Conservation (phyloP, 164 flowering plant genomes). For the Chimonanthus praecox region DNA sequence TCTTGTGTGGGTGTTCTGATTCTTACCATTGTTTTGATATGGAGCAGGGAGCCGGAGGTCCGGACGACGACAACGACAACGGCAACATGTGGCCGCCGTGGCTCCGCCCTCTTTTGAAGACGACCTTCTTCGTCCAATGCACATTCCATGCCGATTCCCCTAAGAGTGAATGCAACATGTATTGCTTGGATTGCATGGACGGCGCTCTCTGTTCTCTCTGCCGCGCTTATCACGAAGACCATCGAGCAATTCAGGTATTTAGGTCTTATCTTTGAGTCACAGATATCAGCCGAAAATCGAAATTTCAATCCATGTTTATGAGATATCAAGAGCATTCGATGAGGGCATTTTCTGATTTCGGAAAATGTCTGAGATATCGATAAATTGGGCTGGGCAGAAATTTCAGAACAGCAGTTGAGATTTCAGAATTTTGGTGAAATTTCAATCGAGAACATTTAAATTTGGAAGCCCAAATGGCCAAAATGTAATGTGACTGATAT, state of each 20-base stretch:
- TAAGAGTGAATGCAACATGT: slow-evolving; percentile 95
- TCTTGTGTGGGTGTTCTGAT: not conserved
- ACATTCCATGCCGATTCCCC: slow-evolving; percentile 69
- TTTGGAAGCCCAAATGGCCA: too few relatives aligned
- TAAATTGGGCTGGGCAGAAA: not conserved
- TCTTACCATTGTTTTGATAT: not conserved
- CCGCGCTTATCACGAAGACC: slow-evolving; percentile 60
- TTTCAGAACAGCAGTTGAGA: too few relatives aligned
- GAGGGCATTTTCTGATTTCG: not conserved
- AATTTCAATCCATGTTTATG: not conserved
- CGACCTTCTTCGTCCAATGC: slow-evolving; percentile 78
- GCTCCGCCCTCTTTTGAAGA: slow-evolving; percentile 63
- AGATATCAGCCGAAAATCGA: too few relatives aligned
- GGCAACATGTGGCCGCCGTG: slow-evolving; percentile 86
- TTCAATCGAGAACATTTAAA: too few relatives aligned
- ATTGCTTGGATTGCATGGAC: slow-evolving; percentile 81
- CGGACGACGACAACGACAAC: slow-evolving; percentile 46
- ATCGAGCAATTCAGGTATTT: slow-evolving; percentile 83
- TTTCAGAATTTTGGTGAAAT: too few relatives aligned
- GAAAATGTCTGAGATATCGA: too few relatives aligned
- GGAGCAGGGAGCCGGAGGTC: slow-evolving; percentile 63
- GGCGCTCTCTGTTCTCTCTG: slow-evolving; percentile 91
- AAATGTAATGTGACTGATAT: too few relatives aligned
- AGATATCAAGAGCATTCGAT: not conserved
- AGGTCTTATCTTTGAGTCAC: not conserved